A percentile compares a stretch with the other conserved stretches of the same genome.
phyloP scores from a whole-genome alignment of 2,329 filamentous ascomycete genomes.

The Ophiocordyceps sinensis region DNA sequence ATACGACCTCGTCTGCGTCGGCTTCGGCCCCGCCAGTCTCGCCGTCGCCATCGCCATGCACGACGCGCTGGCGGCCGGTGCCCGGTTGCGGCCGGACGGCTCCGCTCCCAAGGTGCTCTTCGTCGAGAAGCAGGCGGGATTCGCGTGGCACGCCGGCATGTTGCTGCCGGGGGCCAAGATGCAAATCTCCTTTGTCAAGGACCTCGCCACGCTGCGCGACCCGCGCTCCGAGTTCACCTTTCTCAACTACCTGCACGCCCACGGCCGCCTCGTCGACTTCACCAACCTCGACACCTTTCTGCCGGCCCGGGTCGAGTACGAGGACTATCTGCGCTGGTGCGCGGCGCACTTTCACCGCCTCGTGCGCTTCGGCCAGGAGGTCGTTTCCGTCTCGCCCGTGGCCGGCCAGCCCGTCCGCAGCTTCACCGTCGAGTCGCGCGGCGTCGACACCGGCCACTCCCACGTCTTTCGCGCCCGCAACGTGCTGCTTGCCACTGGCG shows the following conservation, averaged over 20 bases:
- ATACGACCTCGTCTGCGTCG: constrained; percentile 78
- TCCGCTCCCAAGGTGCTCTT: constrained; percentile 65
- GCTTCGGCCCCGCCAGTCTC: constrained; percentile 84
- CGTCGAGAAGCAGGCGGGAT: constrained; percentile 68
- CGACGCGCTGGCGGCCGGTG: constrained; percentile 50
- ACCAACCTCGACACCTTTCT: constrained; percentile 83
- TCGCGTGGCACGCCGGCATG: constrained; percentile 94
- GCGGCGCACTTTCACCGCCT: constrained; percentile 60
- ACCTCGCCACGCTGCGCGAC: constrained; percentile 78
- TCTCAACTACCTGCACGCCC: constrained; percentile 78
- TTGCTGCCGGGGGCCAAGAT: constrained; percentile 84
- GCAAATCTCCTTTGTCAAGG: constrained; percentile 97
- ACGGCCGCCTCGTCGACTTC: constrained; percentile 74
- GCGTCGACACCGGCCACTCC: constrained; percentile 40
- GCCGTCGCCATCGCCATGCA: constrained; percentile 81
- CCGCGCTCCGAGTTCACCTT: constrained; percentile 89
- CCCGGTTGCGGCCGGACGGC: constrained; percentile 23
- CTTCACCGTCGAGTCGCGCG: constrained; percentile 54
- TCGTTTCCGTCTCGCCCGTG: constrained; percentile 53
- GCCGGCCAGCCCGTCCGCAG: constrained; percentile 30
- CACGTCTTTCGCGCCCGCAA: constrained; percentile 45
- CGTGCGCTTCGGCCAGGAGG: constrained; percentile 67
- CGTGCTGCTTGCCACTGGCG: constrained; percentile 45
- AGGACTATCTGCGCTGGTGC: constrained; percentile 93
- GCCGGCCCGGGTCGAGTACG: constrained; percentile 75